A percentile compares a stretch with the other conserved stretches of the same genome.
These are phyloP conservation scores for Harrya chromipes DNA, from an alignment of 768 basidiomycete species.

Conservation along the genomic window DNA sequence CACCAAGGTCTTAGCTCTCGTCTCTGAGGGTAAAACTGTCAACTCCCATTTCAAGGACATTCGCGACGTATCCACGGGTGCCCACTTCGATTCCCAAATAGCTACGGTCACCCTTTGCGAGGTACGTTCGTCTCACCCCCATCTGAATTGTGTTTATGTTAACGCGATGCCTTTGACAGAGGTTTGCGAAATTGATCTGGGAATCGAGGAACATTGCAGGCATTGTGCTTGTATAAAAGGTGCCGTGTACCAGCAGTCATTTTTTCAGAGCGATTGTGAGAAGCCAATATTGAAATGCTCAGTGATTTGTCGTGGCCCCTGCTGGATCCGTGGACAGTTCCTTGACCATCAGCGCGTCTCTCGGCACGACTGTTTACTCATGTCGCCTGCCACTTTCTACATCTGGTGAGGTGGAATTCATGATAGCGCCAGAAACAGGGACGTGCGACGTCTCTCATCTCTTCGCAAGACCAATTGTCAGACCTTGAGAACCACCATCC, in stretches of 20 bases:
- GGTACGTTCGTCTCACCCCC: slow-evolving; percentile 2
- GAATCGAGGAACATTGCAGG: slow-evolving; percentile 17
- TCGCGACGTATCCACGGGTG: slow-evolving; percentile 3
- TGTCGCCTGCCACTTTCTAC: too few species aligned
- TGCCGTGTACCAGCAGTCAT: too few species aligned
- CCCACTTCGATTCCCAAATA: slow-evolving; percentile 11
- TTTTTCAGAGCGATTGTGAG: too few species aligned
- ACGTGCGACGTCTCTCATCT: too few species aligned
- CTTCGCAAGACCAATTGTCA: background rate
- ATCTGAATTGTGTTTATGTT: background rate
- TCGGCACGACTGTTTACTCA: too few species aligned
- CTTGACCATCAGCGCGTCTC: too few species aligned
- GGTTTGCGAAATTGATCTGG: slow-evolving; percentile 16
- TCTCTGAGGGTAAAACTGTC: slow-evolving; percentile 14
- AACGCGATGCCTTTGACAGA: slow-evolving; percentile 1
- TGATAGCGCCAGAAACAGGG: background rate
- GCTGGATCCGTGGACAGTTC: too few species aligned
- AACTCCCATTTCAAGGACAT: slow-evolving; percentile 14
- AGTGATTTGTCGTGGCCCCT: too few species aligned
- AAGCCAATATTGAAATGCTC: too few species aligned
- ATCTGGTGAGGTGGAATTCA: background rate
- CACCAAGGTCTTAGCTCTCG: slow-evolving; percentile 9
- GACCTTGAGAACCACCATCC: slow-evolving; percentile 21
- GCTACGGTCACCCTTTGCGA: slow-evolving; percentile 5
- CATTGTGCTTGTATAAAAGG: slow-evolving; percentile 14